Evolutionary conservation across 208 protist genomes (phyloP).

Genomic region (Crithidia expoeki): DNA sequence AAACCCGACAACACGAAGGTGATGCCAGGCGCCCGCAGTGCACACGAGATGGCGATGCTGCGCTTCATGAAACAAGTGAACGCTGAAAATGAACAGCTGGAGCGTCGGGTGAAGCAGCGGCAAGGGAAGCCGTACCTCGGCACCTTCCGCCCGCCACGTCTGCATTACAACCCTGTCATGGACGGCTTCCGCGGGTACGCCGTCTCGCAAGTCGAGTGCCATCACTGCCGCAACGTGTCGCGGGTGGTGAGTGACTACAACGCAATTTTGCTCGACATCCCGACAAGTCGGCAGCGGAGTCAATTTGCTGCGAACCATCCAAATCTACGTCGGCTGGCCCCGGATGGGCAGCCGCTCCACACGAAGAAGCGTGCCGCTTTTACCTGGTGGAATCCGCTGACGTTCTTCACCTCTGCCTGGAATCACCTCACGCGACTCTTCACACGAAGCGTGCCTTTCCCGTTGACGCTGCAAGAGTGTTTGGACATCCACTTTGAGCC

Average conservation of each 20-base stretch:
- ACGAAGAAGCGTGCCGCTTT: slow-evolving; percentile 27
- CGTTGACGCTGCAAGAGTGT: slow-evolving; percentile 87
- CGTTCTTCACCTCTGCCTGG: slow-evolving; percentile 33
- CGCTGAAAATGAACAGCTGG: slow-evolving; percentile 63
- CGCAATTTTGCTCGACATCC: slow-evolving; percentile 77
- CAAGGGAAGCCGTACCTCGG: slow-evolving; percentile 35
- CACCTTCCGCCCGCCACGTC: slow-evolving; percentile 46
- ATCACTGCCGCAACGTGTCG: slow-evolving; percentile 62
- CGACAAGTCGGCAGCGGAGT: slow-evolving; percentile 52
- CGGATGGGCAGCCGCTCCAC: slow-evolving; percentile 34
- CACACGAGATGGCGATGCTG: slow-evolving; percentile 38
- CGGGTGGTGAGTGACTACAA: slow-evolving; percentile 76
- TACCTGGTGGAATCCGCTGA: slow-evolving; percentile 72
- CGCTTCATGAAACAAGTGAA: slow-evolving; percentile 77
- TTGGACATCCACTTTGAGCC: slow-evolving; percentile 89
- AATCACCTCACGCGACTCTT: slow-evolving; percentile 36
- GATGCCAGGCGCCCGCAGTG: slow-evolving; percentile 35
- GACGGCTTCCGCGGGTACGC: slow-evolving; percentile 84
- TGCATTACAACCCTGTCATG: slow-evolving; percentile 71
- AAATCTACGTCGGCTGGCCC: slow-evolving; percentile 37
- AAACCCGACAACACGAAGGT: neutral
- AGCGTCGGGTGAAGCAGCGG: slow-evolving; percentile 44
- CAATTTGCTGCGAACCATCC: slow-evolving; percentile 62
- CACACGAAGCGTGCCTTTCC: slow-evolving; percentile 34
- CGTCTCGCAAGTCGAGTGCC: slow-evolving; percentile 73